Evolutionary conservation across 164 flowering plant genomes (phyloP).

Genomic region (Umbellularia californica): DNA sequence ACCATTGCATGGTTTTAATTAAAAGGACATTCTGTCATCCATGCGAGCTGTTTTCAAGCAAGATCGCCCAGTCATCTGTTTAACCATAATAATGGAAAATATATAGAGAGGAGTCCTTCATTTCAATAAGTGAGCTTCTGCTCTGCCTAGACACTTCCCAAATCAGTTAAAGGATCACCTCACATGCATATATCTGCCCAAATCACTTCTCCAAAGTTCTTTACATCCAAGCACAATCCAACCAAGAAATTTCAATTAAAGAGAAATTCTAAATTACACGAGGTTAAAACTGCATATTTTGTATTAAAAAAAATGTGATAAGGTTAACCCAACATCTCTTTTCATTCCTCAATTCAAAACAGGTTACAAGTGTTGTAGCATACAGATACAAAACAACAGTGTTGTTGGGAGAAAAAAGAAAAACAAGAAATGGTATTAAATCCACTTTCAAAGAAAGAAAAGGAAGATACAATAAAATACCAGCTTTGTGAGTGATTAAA

Average conservation of each 20-base stretch:
- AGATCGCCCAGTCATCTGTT: too few species aligned
- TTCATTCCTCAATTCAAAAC: constrained; percentile 2
- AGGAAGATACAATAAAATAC: neutral
- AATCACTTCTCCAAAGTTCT: too few species aligned
- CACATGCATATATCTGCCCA: too few species aligned
- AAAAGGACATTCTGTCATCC: too few species aligned
- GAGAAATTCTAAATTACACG: neutral
- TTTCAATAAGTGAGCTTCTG: too few species aligned
- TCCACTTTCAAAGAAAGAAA: neutral
- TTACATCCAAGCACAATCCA: neutral
- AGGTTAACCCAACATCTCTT: neutral
- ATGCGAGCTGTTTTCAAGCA: too few species aligned
- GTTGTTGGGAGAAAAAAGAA: neutral
- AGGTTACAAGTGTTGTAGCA: constrained; percentile 3
- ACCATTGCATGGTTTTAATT: too few species aligned
- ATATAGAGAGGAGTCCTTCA: too few species aligned
- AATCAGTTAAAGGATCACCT: too few species aligned
- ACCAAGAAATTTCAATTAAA: neutral
- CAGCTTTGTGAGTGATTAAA: neutral
- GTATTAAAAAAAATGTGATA: neutral
- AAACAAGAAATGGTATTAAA: neutral
- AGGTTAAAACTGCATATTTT: too few species aligned
- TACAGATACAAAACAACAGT: neutral
- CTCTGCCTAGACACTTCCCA: too few species aligned
- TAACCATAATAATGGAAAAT: too few species aligned